Conservation (phyloP, 2,329 filamentous ascomycete genomes). For the Penicillium sp. region DNA sequence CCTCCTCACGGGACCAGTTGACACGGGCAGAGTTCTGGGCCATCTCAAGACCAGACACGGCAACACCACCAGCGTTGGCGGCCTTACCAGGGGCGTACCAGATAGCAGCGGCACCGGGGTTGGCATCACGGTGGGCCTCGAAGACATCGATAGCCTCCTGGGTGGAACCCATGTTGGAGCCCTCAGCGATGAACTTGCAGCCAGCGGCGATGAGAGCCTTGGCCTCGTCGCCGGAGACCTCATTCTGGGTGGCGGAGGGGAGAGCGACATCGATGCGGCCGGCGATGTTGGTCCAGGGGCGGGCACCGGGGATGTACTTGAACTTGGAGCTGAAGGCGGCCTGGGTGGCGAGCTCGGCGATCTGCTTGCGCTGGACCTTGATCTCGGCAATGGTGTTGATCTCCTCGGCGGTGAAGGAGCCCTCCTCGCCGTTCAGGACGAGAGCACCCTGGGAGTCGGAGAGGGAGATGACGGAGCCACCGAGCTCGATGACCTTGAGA, state of each 20-base stretch:
- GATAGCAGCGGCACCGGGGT: constrained; percentile 66
- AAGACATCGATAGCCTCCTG: constrained; percentile 93
- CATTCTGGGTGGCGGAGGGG: constrained; percentile 94
- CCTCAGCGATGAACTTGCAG: constrained; percentile 85
- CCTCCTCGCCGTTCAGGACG: constrained; percentile 66
- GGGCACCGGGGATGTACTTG: constrained; percentile 81
- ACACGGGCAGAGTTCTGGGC: constrained; percentile 91
- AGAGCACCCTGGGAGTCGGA: constrained; percentile 88
- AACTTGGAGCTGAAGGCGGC: constrained; percentile 61
- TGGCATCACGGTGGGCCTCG: constrained; percentile 66
- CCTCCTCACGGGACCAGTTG: constrained; percentile 82
- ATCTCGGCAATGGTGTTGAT: constrained; percentile 74
- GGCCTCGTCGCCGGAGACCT: constrained; percentile 89
- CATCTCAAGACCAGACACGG: constrained; percentile 97
- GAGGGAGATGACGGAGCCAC: constrained; percentile 85
- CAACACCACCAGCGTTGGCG: constrained; percentile 95
- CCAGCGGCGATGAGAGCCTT: constrained; percentile 73
- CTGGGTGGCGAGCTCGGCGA: constrained; percentile 66
- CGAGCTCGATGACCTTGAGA: constrained; percentile 93
- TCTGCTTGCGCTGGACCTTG: constrained; percentile 81
- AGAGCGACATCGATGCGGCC: constrained; percentile 87
- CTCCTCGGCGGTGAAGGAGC: constrained; percentile 72
- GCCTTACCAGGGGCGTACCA: constrained; percentile 99
- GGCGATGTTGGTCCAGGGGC: constrained; percentile 82
- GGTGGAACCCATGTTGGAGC: constrained; percentile 98